Evolutionary conservation across 2,329 filamentous ascomycete species (phyloP).

Genomic region (Allantophomopsis lycopodina): DNA sequence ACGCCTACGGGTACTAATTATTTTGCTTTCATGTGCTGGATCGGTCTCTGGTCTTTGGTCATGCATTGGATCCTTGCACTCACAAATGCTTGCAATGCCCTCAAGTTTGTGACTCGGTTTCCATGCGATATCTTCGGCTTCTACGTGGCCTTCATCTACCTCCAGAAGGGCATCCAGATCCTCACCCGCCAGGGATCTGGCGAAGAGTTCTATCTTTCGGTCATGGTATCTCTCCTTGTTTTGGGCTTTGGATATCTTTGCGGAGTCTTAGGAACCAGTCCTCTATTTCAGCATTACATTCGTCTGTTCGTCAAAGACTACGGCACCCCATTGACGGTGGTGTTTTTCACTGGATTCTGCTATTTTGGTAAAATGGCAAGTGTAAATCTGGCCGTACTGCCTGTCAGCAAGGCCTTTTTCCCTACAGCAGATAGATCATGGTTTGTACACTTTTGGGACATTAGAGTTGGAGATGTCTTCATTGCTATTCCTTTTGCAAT

Average conservation of each 20-base stretch:
- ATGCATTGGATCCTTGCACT: slow-evolving; percentile 77
- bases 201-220: slow-evolving; percentile 61
- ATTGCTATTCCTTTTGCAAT: slow-evolving; percentile 78
- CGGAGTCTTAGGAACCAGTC: slow-evolving; percentile 55
- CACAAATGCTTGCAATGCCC: slow-evolving; percentile 75
- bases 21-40: slow-evolving; percentile 84
- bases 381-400: slow-evolving; percentile 56
- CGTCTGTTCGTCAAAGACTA: slow-evolving; percentile 83
- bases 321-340: slow-evolving; percentile 65
- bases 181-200: slow-evolving; percentile 58
- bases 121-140: slow-evolving; percentile 91
- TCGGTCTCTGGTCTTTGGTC: slow-evolving; percentile 75
- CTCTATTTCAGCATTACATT: slow-evolving; percentile 60
- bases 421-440: slow-evolving; percentile 62
- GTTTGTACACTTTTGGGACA: slow-evolving; percentile 74
- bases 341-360: slow-evolving; percentile 86
- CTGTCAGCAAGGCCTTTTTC: slow-evolving; percentile 64
- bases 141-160: slow-evolving; percentile 83
- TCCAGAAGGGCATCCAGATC: slow-evolving; percentile 84
- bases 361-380: slow-evolving; percentile 72
- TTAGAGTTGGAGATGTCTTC: slow-evolving; percentile 61
- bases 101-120: slow-evolving; percentile 84
- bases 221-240: slow-evolving; percentile 64
- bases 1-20: slow-evolving; percentile 65
- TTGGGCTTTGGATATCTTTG: slow-evolving; percentile 65